Conservation (phyloP, 371 early-diverging fungal species). For the Mortierella polycephala region DNA sequence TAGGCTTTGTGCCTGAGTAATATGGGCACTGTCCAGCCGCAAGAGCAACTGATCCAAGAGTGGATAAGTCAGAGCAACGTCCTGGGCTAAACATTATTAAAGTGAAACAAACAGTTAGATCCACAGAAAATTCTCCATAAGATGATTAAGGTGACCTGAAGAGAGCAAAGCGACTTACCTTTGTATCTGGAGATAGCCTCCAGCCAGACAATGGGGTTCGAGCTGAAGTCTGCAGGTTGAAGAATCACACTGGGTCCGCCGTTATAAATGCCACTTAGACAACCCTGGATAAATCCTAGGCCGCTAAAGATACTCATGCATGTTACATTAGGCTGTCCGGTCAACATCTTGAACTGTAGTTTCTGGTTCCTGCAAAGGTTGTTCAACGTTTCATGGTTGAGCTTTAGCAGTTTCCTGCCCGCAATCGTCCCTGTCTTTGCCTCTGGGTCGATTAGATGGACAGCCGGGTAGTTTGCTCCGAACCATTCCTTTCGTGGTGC, state of each 20-base stretch:
- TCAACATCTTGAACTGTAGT: slow-evolving; percentile 74
- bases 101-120: slow-evolving; percentile 1
- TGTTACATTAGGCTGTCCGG: slow-evolving; percentile 70
- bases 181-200: slow-evolving; percentile 39
- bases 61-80: slow-evolving; percentile 76
- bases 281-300: slow-evolving; percentile 77
- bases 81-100: slow-evolving; percentile 65
- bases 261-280: slow-evolving; percentile 75
- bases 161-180: slow-evolving; percentile 16
- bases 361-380: slow-evolving; percentile 83
- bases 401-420: slow-evolving; percentile 52
- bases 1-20: slow-evolving; percentile 10
- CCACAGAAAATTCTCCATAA: neutral
- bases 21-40: slow-evolving; percentile 47
- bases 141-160: neutral
- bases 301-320: slow-evolving; percentile 77
- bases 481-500: slow-evolving; percentile 64
- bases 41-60: slow-evolving; percentile 82
- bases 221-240: slow-evolving; percentile 38
- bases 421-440: slow-evolving; percentile 64
- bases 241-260: slow-evolving; percentile 29
- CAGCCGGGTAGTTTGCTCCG: slow-evolving; percentile 54
- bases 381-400: slow-evolving; percentile 76
- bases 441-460: slow-evolving; percentile 64
- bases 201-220: slow-evolving; percentile 52